Base-by-base conservation (phyloP, 2,329 filamentous ascomycete genomes). In the Colletotrichum cereale region DNA sequence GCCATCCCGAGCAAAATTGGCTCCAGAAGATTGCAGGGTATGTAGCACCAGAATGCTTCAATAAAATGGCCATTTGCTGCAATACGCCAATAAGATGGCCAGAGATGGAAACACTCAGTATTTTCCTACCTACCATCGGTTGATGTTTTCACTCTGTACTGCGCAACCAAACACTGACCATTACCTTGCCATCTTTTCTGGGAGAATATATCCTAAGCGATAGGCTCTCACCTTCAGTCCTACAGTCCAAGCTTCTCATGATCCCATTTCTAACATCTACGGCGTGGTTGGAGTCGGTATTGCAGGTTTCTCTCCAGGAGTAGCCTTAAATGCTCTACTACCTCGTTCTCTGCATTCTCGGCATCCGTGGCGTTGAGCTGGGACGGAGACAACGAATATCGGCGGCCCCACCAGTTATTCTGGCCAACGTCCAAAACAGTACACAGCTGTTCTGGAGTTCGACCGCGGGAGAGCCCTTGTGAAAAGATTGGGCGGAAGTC, bases 281-380 rank as follows among this genome's bases (percentile, higher is more conserved):
- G 12, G 7, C 24, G 48, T 2, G 16, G 3, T 5, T 12, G 12
- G 7, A 31, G 48, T 6, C 48, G 48, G 26, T 24, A 31, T n/a
- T 31, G 18, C 31, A 63, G 36, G 12, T 63, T 63, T 12, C 48
- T 63, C 47, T 52, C 34, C n/a, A 63, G 47, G 11, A 63, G 36
- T 7, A 53, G 26, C 34, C 48, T 53, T 2, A 53, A 11, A 36
- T 63, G 61, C 34, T 42, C 26, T 5, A 11, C 24, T 5, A 53
- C 24, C 7, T 53, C 61, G 1, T 42, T 29, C 48, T 53, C 61
- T 16, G 48, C 61, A 6, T 2, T n/a, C 26, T 38, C 36, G 16
- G 61, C 61, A 5, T 63, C 61, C 11, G 29, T 44, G 36, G 36
- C 47, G 21, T 18, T 52, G 12, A 63, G 61, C 34, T 16, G 16